Percentiles rank a stretch among this genome's conserved stretches.
These are phyloP conservation scores for Pseudophaeomoniella oleicola DNA, from an alignment of 2,329 filamentous ascomycete species.

Conservation along the genomic window DNA sequence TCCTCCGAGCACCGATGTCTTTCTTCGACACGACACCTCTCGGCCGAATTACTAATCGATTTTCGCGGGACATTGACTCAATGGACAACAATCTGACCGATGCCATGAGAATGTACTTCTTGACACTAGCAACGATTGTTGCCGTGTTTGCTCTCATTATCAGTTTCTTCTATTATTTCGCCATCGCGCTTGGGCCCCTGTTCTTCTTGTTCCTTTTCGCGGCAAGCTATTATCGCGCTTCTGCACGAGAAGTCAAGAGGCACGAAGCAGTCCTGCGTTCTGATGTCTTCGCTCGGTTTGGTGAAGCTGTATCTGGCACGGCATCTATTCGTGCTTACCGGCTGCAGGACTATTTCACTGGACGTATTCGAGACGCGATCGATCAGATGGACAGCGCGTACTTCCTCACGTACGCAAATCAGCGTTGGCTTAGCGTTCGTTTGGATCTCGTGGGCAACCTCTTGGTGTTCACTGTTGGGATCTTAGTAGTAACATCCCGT, in stretches of 20 bases:
- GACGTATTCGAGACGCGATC: constrained; percentile 55
- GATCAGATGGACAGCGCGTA: constrained; percentile 92
- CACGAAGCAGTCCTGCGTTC: constrained; percentile 84
- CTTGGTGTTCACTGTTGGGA: constrained; percentile 75
- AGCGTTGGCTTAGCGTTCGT: constrained; percentile 79
- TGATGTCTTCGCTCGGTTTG: constrained; percentile 77
- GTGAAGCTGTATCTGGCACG: constrained; percentile 71
- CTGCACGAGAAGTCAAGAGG: constrained; percentile 85
- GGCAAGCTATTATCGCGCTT: constrained; percentile 75
- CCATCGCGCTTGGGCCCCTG: constrained; percentile 53
- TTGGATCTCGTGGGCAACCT: constrained; percentile 72
- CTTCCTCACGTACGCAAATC: constrained; percentile 88
- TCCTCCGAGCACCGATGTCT: constrained; percentile 58
- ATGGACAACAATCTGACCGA: constrained; percentile 91
- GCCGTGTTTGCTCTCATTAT: constrained; percentile 84
- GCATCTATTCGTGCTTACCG: constrained; percentile 84
- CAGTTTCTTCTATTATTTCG: constrained; percentile 87
- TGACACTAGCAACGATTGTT: constrained; percentile 69
- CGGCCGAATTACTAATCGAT: constrained; percentile 89
- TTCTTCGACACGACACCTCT: constrained; percentile 97
- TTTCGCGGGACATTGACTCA: constrained; percentile 86
- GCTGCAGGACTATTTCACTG: constrained; percentile 58
- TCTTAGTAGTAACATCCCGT: constrained; percentile 81
- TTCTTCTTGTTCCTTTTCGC: constrained; percentile 67
- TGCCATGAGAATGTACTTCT: constrained; percentile 80